Base-by-base conservation (phyloP, 1,284 basidiomycete genomes). In the Heterobasidion irregulare region DNA sequence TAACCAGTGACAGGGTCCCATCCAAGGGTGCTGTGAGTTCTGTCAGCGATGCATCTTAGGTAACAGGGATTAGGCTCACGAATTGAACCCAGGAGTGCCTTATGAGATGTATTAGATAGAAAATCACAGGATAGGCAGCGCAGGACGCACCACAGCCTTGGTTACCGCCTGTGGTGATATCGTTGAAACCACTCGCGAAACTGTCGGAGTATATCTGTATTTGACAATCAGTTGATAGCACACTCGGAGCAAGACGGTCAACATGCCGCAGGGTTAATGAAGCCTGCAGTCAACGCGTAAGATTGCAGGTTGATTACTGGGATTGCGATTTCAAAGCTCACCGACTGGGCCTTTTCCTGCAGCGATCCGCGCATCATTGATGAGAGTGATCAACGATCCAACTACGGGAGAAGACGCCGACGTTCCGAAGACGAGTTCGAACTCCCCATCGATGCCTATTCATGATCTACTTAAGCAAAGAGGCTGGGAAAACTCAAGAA, bases 351-450 rank as follows among this genome's bases (percentile, higher is more conserved):
- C 55, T 62, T 73, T 73, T 9, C 73, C 72, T 12, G 63, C 51
- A 10, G 64, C 62, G 18, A 73, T 58, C 18, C 70, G 67, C 8
- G 70, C 71, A 56, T 77, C 76, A 64, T 78, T 78, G 54, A 78
- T 66, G 53, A 74, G 62, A 0, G 74, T 68, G 15, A 78, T 61
- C 49, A 78, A 66, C 8, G 71, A 65, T 32, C 70, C 70, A 1
- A 74, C 62, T 12, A 73, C 69, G 0, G 75, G 76, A 7, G 66
- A 61, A 9, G 69, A 68, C 33, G 64, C 65, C 1, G 69, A 70
- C 1, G 70, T 72, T 10, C 70, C 70, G 58, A 65, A 70, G 0
- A 68, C 65, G 10, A 65, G 62, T 8, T 54, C 61, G 55, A 70
- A 68, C 15, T 65, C 60, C 12, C 65, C 67, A 26, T 64, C 60